Base-by-base conservation (phyloP, 345 rosid species). In the Syzygium aromaticum region DNA sequence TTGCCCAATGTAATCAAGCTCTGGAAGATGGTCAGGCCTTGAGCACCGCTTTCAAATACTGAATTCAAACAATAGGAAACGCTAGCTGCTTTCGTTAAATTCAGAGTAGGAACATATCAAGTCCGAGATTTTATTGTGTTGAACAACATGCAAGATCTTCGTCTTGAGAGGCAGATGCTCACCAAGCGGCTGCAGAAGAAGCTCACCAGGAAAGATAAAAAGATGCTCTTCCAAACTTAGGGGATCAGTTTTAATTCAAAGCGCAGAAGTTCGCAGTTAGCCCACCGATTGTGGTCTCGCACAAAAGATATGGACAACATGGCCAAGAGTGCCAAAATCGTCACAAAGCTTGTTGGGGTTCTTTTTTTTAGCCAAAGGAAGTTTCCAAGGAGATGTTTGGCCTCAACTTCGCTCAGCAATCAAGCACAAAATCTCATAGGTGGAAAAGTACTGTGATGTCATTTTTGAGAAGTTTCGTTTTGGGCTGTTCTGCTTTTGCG, bases 331-430 rank as follows among this genome's bases (percentile, higher is more conserved):
- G 92, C 94, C 63, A 51, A 87, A 23, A 73, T 92, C 2, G 88
- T 92, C 11, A 92, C 92, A 15, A 92, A 89, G 88, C 90, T 92
- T 51, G 88, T 90, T 38, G 92, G 93, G 15, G 46, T 43, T 43
- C 5, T 64, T 87, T 92, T 77, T 90, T 86, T 40, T 91, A 88
- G 52, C 90, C 87, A 15, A 88, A 90, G 86, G 84, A 87, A 51
- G 78, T 90, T 46, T 85, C 91, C 85, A 91, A 88, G 86, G 88
- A 91, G 77, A 90, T 92, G 93, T 90, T 91, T 83, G 93, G 94
- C 27, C 93, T 90, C 86, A 89, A 90, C 84, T 88, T 92, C 23
- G 87, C 89, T 12, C 94, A 82, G 23, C 51, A 43, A 33, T 89
- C 52, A 40, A 54, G 84, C 63, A 61, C 85, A 67, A 86, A 87